Base-by-base conservation (phyloP, 2,329 filamentous ascomycete species). In the Sordariomycetes sp. region DNA sequence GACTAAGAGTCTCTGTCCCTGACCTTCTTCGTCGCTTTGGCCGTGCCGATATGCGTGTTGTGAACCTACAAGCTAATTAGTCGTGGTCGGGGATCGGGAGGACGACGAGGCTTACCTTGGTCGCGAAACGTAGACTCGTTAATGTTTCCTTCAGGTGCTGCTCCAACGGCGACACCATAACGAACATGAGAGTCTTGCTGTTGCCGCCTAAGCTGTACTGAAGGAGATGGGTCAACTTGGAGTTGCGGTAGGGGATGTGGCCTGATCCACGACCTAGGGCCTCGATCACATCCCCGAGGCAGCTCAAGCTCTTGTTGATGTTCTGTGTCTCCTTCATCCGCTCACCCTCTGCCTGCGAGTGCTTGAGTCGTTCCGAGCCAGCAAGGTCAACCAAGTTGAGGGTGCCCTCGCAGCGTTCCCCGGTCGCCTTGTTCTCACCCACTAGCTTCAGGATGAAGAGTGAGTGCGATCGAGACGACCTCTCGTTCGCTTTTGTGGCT, bases 141-240 rank as follows among this genome's bases (percentile, higher is more conserved):
- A 95, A 67, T 4, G 88, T 95, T 68, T 98, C 92, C 50, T 82
- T 83, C 43, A 95, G 66, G 63, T 96, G 92, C 6, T 79, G 83
- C 63, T 93, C 85, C 39, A 96, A 66, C 21, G 92, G 92, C 46
- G 83, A 92, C 37, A 94, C 84, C 88, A 96, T 96, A 55, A 96
- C 86, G 57, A 98, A 94, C 92, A 98, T 98, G 48, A 98, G 79
- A 1, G 92, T 98, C 63, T 95, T 94, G 46, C 83, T 92, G 57
- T 94, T 95, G 12, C 92, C 92, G 4, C 92, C 90, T 7, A 98
- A 68, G 4, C 86, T 94, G 53, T 92, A 93, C 73, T 96, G 86
- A 24, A 98, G 72, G 30, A 98, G 71, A 52, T 95, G 94, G 8
- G 92, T 98, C 44, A 98, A 71, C 73, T 95, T 96, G 46, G 86